These are phyloP conservation scores for Hirschioporus abietinus DNA, from an alignment of 768 basidiomycete genomes.

Conservation along the genomic window DNA sequence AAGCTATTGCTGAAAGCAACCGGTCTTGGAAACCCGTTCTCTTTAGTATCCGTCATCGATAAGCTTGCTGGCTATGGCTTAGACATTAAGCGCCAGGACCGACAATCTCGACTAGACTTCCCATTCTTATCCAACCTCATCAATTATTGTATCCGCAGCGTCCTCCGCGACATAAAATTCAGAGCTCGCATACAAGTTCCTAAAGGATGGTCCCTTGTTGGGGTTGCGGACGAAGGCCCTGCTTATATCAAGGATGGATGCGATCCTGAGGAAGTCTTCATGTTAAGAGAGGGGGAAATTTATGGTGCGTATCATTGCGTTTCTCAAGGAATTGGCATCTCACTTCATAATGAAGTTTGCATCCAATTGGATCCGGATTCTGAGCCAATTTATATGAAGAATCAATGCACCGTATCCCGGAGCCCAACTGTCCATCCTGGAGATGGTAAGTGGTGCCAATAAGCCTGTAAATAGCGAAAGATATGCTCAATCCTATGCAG, in stretches of 20 bases:
- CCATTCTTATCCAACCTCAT: conserved; percentile 55
- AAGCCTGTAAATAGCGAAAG: background rate
- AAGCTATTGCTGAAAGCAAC: conserved; percentile 43
- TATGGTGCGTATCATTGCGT: conserved; percentile 44
- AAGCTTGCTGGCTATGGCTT: conserved; percentile 43
- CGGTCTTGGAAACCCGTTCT: conserved; percentile 39
- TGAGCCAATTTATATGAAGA: conserved; percentile 51
- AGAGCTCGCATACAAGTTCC: conserved; percentile 69
- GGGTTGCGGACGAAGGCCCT: conserved; percentile 79
- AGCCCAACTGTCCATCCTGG: conserved; percentile 76
- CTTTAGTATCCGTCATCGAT: conserved; percentile 46
- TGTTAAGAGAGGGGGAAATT: conserved; percentile 51
- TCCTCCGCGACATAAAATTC: conserved; percentile 71
- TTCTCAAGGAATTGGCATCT: background rate
- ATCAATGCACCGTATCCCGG: conserved; percentile 57
- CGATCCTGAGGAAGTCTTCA: conserved; percentile 42
- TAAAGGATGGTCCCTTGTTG: conserved; percentile 64
- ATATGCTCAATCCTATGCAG: conserved; percentile 26
- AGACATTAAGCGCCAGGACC: conserved; percentile 35
- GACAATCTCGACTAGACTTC: conserved; percentile 37
- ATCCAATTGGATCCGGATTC: conserved; percentile 46
- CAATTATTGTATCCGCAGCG: conserved; percentile 56
- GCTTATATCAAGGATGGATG: conserved; percentile 46
- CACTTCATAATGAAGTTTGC: conserved; percentile 39
- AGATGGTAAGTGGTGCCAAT: conserved; percentile 42